These are phyloP conservation scores for Abrus precatorius DNA, from an alignment of 306 rosid genomes.

Conservation along the genomic window DNA sequence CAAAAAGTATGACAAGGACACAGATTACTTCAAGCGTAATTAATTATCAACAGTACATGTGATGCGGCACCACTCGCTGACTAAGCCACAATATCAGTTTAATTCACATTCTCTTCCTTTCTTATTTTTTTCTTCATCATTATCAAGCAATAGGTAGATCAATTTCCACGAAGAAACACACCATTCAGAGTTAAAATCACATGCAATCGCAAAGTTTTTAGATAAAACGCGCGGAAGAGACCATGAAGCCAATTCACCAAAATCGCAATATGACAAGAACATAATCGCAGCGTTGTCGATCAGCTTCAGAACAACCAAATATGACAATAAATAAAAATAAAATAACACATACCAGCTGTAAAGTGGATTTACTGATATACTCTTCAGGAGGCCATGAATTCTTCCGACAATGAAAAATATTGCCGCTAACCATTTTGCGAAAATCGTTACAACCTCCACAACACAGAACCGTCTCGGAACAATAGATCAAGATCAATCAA, in stretches of 20 bases:
- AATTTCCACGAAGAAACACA: constrained; percentile 1
- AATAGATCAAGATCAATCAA: constrained; percentile 5
- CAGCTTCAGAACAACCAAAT: constrained; percentile 38
- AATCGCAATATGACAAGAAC: background rate
- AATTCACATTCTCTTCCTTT: constrained; percentile 17
- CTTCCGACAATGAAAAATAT: constrained; percentile 80
- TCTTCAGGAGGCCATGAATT: constrained; percentile 98
- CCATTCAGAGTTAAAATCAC: constrained; percentile 17
- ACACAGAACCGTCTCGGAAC: constrained; percentile 7
- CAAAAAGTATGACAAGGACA: constrained; percentile 41
- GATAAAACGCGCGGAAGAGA: background rate
- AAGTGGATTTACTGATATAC: constrained; percentile 77
- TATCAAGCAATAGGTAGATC: background rate
- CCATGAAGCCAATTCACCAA: constrained; percentile 19
- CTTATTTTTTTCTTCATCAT: background rate
- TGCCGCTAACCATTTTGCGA: constrained; percentile 73
- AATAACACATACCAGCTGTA: constrained; percentile 73
- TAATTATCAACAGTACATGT: background rate
- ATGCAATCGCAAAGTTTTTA: background rate
- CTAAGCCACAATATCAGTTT: constrained; percentile 22
- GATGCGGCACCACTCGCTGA: background rate
- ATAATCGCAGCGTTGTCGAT: background rate
- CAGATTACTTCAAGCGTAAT: constrained; percentile 22
- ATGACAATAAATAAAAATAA: background rate
- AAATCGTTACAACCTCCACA: constrained; percentile 22